Base-by-base conservation (phyloP, 2,329 filamentous ascomycete species). In the Aspergillus amoenus region DNA sequence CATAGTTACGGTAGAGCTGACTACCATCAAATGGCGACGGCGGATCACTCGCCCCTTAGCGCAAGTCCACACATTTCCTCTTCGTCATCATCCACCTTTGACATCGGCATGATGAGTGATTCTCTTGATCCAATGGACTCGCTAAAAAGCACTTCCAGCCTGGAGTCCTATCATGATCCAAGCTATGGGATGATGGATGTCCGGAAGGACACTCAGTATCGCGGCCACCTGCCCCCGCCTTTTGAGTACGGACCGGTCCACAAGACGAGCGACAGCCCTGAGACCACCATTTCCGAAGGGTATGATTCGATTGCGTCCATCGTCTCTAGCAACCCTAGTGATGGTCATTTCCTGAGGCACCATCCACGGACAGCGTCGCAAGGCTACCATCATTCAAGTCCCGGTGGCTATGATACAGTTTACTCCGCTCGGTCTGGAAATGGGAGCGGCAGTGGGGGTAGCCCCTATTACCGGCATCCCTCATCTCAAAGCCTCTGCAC, bases 121-220 rank as follows among this genome's bases (percentile, higher is more conserved):
- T 66, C 73, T 2, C 73, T 77, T 65, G 69, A 75, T 30, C 71
- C 73, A 2, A 70, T 75, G 62, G 73, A 76, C 37, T 68, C 73
- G 1, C 66, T 76, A 32, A 75, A 75, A 59, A 66, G 63, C 11
- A 59, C 60, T 4, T 64, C 71, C 15, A 66, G 65, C 37, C 64
- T 72, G 47, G 70, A 71, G 40, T 66, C 68, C 8, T 77, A 76
- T 52, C 69, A 70, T 18, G 70, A 75, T 24, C 59, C 65, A 5
- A 58, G 62, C 15, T 71, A 69, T 45, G 57, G 64, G 5, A 61
- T 66, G 2, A 56, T 68, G 32, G 64, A 66, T 12, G 43, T 42
- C 34, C 62, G 67, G 42, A 70, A 72, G 54, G 60, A 60, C 44
- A 65, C 39, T 58, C 65, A 52, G 43, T 64, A 59, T 37, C 68